Base-by-base conservation (phyloP, 495 filamentous ascomycete genomes). In the Annulohypoxylon nitens region DNA sequence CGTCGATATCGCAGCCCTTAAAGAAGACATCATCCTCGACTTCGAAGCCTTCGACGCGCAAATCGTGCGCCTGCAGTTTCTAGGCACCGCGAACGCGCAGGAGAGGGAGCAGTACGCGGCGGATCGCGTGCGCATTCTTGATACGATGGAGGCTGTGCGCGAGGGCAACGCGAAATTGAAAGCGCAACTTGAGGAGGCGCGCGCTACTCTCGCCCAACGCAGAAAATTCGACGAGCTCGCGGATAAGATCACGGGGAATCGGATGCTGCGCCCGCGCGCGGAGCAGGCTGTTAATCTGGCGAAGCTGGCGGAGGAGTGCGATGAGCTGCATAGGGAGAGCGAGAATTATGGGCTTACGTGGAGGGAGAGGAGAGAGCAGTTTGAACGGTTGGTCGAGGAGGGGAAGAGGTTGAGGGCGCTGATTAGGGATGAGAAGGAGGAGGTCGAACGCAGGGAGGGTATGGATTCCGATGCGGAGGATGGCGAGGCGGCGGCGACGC, bases 381-480 rank as follows among this genome's bases (percentile, higher is more conserved):
- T 98, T 81, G 92, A 91, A 11, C 86, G 89, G 71, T 96, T 99
- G 77, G 92, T 97, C 66, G 93, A 94, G 43, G 95, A 98, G 84
- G 92, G 94, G 4, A 92, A 92, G 89, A 86, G 93, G 69, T 86
- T 98, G 73, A 86, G 94, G 55, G 88, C 91, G 36, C 82, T 97
- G 75, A 98, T 99, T 73, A 89, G 93, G 47, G 94, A 98, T 80
- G 94, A 98, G 84, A 98, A 98, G 80, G 96, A 98, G 79, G 96
- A 97, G 81, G 84, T 87, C 3, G 88, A 90, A 69, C 79, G 88
- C 7, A 82, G 86, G 26, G 88, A 97, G 78, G 95, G 95, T 33
- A 97, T 96, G 75, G 93, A 92, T 70, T 93, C 93, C 53, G 92
- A 87, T 0, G 92, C 92, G 50, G 92, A 93, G 53, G 92, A 88